Percentiles rank a stretch among this genome's conserved stretches.
phyloP scores from a whole-genome alignment of 2,329 filamentous ascomycete species.

The Colletotrichum godetiae region DNA sequence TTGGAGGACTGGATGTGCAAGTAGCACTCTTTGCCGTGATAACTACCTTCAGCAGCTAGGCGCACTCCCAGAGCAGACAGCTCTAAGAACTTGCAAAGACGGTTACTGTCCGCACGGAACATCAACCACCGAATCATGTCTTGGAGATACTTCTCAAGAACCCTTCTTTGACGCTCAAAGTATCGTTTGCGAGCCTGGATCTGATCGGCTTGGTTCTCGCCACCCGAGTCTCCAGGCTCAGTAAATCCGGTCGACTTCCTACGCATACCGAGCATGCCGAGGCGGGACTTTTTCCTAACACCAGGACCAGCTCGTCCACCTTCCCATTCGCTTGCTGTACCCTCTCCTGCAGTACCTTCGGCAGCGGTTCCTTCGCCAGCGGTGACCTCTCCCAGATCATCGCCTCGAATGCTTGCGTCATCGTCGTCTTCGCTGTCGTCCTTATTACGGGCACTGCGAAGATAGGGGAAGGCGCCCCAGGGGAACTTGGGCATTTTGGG shows the following conservation, averaged over 20 bases:
- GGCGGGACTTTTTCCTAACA: slow-evolving; percentile 62
- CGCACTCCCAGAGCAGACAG: slow-evolving; percentile 93
- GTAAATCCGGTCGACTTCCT: slow-evolving; percentile 63
- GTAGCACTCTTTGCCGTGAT: slow-evolving; percentile 97
- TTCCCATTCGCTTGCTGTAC: slow-evolving; percentile 47
- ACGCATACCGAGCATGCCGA: slow-evolving; percentile 63
- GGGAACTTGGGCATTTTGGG: slow-evolving; percentile 92
- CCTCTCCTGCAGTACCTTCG: slow-evolving; percentile 67
- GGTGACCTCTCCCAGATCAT: slow-evolving; percentile 53
- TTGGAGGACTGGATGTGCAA: slow-evolving; percentile 92
- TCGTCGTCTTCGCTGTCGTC: slow-evolving; percentile 86
- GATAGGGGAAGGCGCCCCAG: slow-evolving; percentile 87
- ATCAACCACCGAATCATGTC: slow-evolving; percentile 97
- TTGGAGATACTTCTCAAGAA: slow-evolving; percentile 89
- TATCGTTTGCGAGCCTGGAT: slow-evolving; percentile 66
- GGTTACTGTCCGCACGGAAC: slow-evolving; percentile 94
- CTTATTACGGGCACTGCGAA: slow-evolving; percentile 82
- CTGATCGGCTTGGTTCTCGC: slow-evolving; percentile 52
- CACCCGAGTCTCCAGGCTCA: slow-evolving; percentile 56
- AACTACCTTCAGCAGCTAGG: slow-evolving; percentile 93
- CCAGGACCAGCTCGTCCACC: slow-evolving; percentile 35
- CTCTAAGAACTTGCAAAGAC: slow-evolving; percentile 95
- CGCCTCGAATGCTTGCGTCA: slow-evolving; percentile 49
- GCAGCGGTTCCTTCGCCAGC: slow-evolving; percentile 53
- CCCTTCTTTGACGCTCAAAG: slow-evolving; percentile 84